A percentile compares a stretch with the other conserved stretches of the same genome.
phyloP scores from a whole-genome alignment of 441 rosid species.

The Pelargonium exstipulatum region DNA sequence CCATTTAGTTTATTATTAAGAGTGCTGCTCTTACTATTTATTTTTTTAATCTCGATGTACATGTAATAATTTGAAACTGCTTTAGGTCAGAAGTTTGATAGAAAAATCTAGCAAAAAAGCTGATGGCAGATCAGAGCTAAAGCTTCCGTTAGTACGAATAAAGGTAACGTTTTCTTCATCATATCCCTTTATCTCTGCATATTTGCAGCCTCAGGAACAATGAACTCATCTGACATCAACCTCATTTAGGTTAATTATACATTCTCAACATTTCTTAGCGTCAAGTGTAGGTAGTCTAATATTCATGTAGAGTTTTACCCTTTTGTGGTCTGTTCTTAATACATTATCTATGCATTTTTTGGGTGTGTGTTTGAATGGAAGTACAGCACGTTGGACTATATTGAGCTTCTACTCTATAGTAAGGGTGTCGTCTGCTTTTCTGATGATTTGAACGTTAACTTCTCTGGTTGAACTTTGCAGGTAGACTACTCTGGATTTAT shows the following conservation, averaged over 20 bases:
- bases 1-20: neutral
- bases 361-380: neutral
- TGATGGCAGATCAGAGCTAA: constrained; percentile 52
- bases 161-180: constrained; percentile 43
- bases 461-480: constrained; percentile 37
- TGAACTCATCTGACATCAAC: no score
- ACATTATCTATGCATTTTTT: neutral
- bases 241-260: no score
- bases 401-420: neutral
- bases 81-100: constrained; percentile 70
- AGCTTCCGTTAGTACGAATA: constrained; percentile 84
- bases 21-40: constrained; percentile 1
- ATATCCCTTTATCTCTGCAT: no score
- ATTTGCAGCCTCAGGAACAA: no score
- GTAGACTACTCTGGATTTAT: constrained; percentile 97
- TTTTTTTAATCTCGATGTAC: constrained; percentile 1
- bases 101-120: constrained; percentile 63
- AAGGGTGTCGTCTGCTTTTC: neutral
- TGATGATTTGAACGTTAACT: constrained; percentile 10
- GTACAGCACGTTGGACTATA: neutral
- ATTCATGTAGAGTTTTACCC: neutral
- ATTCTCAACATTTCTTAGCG: no score
- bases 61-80: constrained; percentile 18
- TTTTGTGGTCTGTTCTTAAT: neutral
- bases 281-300: no score